Base-by-base conservation (phyloP, 2,329 filamentous ascomycete genomes). In the Botrytis sinoallii region DNA sequence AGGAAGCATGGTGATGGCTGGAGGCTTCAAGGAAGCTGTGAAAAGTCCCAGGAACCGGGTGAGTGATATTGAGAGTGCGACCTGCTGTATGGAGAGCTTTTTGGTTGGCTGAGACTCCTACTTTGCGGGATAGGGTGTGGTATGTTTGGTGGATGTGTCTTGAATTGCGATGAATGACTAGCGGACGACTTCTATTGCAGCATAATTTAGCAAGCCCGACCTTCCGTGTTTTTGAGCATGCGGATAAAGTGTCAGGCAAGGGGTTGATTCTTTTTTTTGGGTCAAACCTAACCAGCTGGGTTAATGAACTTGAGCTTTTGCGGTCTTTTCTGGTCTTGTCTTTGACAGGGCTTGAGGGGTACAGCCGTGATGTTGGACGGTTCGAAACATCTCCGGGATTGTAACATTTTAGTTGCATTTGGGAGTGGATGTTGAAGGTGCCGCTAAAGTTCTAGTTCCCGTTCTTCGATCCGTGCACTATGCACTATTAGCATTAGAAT, bases 11-110 rank as follows among this genome's bases (percentile, higher is more conserved):
- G 60, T 48, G 44, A 48, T 59, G 68, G 42, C 48, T 25, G 57
- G 32, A 44, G 67, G 20, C 38, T 65, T n/a, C 46, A 55, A 66
- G n/a, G 44, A 71, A 71, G 59, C 57, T 71, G 35, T 55, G 59
- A 55, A 55, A 66, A 71, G 48, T 66, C 70, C 70, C 70, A 71
- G 61, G 70, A 71, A 71, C 70, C 70, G 70, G 70, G 70, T 71
- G 70, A 71, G 60, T 48, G 61, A 64, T 66, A 66, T 71, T 55
- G 70, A 40, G 60, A 71, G 60, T 66, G 60, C 70, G 22, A 66
- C 60, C 46, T 66, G 46, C 20, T 38, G 14, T 46, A 71, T 55
- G 55, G 59, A 42, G 20, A 20, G 69, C 52, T 55, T 16, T 52
- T 25, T 66, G 70, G 70, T 71, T 71, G 70, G 70, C 35, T 64